Conservation (phyloP, 108 stramenopile genomes). For the Skeletonema menzelii region DNA sequence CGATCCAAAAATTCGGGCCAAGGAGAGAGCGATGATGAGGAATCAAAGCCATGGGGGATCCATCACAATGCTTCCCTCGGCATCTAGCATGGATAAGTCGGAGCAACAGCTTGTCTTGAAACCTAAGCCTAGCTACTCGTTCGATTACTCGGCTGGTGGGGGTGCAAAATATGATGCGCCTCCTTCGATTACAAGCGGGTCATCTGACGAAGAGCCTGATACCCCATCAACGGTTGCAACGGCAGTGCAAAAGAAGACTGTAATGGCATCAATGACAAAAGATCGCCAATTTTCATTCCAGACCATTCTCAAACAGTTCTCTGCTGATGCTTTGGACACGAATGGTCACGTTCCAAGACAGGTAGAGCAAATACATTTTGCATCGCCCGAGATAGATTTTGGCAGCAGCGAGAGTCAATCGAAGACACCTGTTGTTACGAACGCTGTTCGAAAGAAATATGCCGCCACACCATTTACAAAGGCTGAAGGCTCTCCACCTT, state of each 20-base stretch:
- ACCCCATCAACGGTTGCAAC: slow-evolving; percentile 11
- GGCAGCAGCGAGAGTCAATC: neutral
- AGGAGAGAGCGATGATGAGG: slow-evolving; percentile 20
- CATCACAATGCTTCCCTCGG: slow-evolving; percentile 36
- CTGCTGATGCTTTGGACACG: slow-evolving; percentile 5
- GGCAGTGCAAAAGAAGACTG: slow-evolving; percentile 7
- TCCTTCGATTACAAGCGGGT: slow-evolving; percentile 11
- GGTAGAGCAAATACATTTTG: no score
- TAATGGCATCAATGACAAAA: neutral
- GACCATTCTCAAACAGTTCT: slow-evolving; percentile 17
- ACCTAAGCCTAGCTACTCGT: slow-evolving; percentile 16
- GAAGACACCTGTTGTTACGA: slow-evolving; percentile 21
- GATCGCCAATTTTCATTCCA: slow-evolving; percentile 30
- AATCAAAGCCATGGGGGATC: slow-evolving; percentile 12
- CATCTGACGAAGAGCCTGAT: neutral
- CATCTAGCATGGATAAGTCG: slow-evolving; percentile 1
- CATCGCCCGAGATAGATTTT: no score
- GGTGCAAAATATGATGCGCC: neutral
- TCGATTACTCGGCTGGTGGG: neutral
- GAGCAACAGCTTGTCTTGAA: neutral
- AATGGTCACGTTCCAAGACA: neutral
- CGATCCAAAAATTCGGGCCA: slow-evolving; percentile 29
- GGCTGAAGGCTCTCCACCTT: neutral
- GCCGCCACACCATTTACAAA: slow-evolving; percentile 30
- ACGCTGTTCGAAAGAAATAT: slow-evolving; percentile 20